Evolutionary conservation across 805 yeast genomes (phyloP).

Genomic region (Spathaspora gorwiae): DNA sequence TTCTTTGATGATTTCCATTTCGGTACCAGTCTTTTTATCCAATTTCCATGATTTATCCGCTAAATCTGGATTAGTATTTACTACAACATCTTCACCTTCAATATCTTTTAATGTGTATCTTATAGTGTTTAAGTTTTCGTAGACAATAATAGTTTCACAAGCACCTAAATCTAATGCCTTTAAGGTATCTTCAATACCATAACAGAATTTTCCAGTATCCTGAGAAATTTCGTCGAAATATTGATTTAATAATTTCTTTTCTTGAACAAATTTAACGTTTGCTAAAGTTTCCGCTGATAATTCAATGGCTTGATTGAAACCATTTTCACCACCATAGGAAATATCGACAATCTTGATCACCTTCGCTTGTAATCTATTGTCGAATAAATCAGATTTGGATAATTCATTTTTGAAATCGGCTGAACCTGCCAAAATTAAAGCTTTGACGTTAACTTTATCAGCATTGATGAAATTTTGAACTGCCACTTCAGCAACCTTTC

Average conservation of each 20-base stretch:
- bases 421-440: constrained; percentile 95
- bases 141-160: constrained; percentile 86
- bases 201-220: constrained; percentile 96
- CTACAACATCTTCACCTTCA: constrained; percentile 73
- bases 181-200: constrained; percentile 93
- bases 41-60: constrained; percentile 70
- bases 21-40: constrained; percentile 84
- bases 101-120: constrained; percentile 81
- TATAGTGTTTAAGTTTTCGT: constrained; percentile 81
- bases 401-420: constrained; percentile 98
- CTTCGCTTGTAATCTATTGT: constrained; percentile 79
- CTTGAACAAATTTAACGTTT: constrained; percentile 96
- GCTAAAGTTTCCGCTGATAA: constrained; percentile 94
- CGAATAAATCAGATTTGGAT: constrained; percentile 89
- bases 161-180: constrained; percentile 97
- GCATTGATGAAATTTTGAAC: constrained; percentile 94
- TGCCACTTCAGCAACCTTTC: constrained; percentile 97
- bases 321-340: constrained; percentile 99
- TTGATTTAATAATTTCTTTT: constrained; percentile 85
- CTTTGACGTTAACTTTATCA: constrained; percentile 92
- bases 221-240: constrained; percentile 97
- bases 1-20: constrained; percentile 86
- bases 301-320: constrained; percentile 98
- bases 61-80: constrained; percentile 66
- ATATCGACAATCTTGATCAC: constrained; percentile 92